Conservation (phyloP, 805 yeast species). For the Lachancea waltii region DNA sequence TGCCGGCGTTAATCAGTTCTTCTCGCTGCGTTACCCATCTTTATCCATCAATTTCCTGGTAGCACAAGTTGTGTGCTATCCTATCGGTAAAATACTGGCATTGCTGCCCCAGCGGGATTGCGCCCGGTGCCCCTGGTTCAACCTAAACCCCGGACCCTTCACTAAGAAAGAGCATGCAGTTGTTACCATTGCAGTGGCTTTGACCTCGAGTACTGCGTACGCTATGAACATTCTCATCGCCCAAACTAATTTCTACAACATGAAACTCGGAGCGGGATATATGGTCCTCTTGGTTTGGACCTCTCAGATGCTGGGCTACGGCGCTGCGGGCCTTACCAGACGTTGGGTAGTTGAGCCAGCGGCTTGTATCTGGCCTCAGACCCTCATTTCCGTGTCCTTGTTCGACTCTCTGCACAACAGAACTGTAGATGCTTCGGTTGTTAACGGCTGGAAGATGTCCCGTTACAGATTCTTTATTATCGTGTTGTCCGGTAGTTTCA, state of each 20-base stretch:
- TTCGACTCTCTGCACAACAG: conserved; percentile 43
- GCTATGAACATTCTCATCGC: conserved; percentile 52
- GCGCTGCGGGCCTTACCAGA: conserved; percentile 56
- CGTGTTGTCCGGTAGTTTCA: conserved; percentile 38
- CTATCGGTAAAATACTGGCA: conserved; percentile 42
- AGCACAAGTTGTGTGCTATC: conserved; percentile 49
- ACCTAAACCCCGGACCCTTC: conserved; percentile 47
- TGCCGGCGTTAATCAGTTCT: conserved; percentile 51
- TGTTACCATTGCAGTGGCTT: conserved; percentile 43
- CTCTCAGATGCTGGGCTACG: conserved; percentile 60
- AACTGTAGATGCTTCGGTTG: conserved; percentile 36
- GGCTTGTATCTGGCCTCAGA: conserved; percentile 57
- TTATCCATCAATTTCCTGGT: conserved; percentile 45
- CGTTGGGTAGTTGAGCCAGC: conserved; percentile 55
- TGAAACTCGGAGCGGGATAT: conserved; percentile 42
- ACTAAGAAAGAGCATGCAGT: conserved; percentile 48
- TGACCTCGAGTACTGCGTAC: conserved; percentile 42
- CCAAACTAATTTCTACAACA: conserved; percentile 39
- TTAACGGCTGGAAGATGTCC: conserved; percentile 55
- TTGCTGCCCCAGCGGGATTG: conserved; percentile 38
- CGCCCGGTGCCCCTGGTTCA: conserved; percentile 26
- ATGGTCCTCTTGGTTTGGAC: conserved; percentile 46
- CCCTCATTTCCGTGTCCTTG: conserved; percentile 52
- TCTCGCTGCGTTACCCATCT: conserved; percentile 47
- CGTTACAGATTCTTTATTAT: conserved; percentile 44